Conservation (phyloP, 352 stramenopile genomes). For the Pythium guiyangense region DNA sequence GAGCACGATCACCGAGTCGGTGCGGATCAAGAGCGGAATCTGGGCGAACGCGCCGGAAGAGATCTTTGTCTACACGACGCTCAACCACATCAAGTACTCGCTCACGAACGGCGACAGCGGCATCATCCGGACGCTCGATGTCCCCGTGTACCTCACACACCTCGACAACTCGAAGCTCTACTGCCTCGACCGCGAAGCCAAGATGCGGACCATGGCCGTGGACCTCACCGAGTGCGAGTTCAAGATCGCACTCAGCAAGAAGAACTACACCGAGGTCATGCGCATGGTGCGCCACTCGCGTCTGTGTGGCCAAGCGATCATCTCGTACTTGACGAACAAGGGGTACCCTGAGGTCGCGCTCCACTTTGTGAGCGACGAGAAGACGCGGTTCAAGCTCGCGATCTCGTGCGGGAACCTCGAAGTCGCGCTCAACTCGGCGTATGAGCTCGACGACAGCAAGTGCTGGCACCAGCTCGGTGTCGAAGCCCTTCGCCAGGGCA, state of each 20-base stretch:
- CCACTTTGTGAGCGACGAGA: slow-evolving; percentile 99
- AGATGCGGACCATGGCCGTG: slow-evolving; percentile 95
- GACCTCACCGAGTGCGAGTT: slow-evolving; percentile 99
- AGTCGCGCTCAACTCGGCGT: slow-evolving; percentile 95
- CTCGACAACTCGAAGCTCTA: slow-evolving; percentile 94
- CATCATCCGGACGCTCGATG: slow-evolving; percentile 97
- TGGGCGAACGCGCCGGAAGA: slow-evolving; percentile 90
- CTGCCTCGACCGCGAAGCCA: slow-evolving; percentile 96
- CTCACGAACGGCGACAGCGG: slow-evolving; percentile 93
- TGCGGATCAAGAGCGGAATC: slow-evolving; percentile 93
- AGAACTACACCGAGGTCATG: slow-evolving; percentile 98
- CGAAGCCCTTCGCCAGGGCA: slow-evolving; percentile 97
- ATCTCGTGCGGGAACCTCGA: slow-evolving; percentile 99
- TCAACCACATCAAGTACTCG: slow-evolving; percentile 94
- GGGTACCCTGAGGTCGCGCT: slow-evolving; percentile 99
- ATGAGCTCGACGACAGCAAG: slow-evolving; percentile 93
- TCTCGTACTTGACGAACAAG: slow-evolving; percentile 98
- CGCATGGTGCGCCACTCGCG: slow-evolving; percentile 96
- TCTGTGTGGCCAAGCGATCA: slow-evolving; percentile 97
- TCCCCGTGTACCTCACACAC: slow-evolving; percentile 97
- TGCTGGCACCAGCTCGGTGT: slow-evolving; percentile 97
- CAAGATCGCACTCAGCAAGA: slow-evolving; percentile 94
- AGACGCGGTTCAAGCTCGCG: slow-evolving; percentile 97
- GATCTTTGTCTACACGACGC: slow-evolving; percentile 98
- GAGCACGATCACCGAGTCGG: slow-evolving; percentile 96